Evolutionary conservation across 345 rosid genomes (phyloP).

Genomic region (Sisymbrium altissimum): DNA sequence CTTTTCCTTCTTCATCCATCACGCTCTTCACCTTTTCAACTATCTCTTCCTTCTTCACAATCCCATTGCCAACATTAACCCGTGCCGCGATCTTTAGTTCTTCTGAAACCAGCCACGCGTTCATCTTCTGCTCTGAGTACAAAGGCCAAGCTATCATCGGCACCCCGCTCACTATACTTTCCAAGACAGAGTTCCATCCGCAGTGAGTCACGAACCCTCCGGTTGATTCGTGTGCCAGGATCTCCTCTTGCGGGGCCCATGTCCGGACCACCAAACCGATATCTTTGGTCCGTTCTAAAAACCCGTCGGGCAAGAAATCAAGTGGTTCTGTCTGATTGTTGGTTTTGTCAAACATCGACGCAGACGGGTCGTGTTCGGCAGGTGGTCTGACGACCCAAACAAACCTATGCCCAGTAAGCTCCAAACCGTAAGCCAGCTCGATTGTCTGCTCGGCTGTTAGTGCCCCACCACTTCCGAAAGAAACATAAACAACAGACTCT

Average conservation of each 20-base stretch:
- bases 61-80: conserved; percentile 5
- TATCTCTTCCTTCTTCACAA: conserved; percentile 42
- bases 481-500: conserved; percentile 42
- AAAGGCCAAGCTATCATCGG: conserved; percentile 67
- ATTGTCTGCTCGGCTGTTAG: conserved; percentile 37
- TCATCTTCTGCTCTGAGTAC: conserved; percentile 57
- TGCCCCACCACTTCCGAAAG: conserved; percentile 48
- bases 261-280: conserved; percentile 36
- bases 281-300: conserved; percentile 29
- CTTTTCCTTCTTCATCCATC: conserved; percentile 41
- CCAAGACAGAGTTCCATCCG: conserved; percentile 55
- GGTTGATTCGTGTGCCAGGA: conserved; percentile 39
- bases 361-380: conserved; percentile 33
- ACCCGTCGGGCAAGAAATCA: conserved; percentile 42
- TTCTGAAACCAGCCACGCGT: conserved; percentile 40
- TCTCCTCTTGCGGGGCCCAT: conserved; percentile 54
- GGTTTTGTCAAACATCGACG: conserved; percentile 23
- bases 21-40: conserved; percentile 39
- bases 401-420: conserved; percentile 34
- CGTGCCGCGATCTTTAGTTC: conserved; percentile 41
- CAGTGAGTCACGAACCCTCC: conserved; percentile 55
- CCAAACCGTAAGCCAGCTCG: conserved; percentile 47
- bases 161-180: conserved; percentile 48
- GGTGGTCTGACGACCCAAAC: conserved; percentile 47
- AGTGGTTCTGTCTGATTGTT: not conserved